phyloP scores from a whole-genome alignment of 495 filamentous ascomycete genomes.

The Staphylotrichum longicolle region DNA sequence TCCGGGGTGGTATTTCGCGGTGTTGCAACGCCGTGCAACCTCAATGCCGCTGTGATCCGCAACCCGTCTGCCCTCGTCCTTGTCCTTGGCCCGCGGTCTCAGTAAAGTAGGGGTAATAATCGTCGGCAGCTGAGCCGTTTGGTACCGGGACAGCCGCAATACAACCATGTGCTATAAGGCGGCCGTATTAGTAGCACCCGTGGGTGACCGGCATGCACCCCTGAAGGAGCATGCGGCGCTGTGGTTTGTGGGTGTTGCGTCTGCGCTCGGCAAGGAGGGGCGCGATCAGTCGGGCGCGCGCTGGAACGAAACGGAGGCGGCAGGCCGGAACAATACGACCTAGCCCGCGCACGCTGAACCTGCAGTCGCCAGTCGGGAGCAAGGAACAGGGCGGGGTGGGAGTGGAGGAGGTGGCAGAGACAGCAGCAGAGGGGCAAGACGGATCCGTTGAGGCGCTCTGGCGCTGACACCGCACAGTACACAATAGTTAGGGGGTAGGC shows the following conservation, averaged over 20 bases:
- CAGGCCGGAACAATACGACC: not conserved
- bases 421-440: conserved; percentile 16
- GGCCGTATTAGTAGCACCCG: conserved; percentile 35
- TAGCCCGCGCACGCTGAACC: not conserved
- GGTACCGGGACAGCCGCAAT: conserved; percentile 28
- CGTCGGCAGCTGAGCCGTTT: conserved; percentile 32
- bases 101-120: not conserved
- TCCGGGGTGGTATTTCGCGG: conserved; percentile 27
- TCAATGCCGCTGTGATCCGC: conserved; percentile 34
- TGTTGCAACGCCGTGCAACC: conserved; percentile 40
- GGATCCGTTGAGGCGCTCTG: conserved; percentile 17
- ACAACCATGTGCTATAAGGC: conserved; percentile 28
- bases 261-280: not conserved
- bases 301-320: conserved; percentile 6
- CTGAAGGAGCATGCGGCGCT: conserved; percentile 15
- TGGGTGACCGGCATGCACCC: conserved; percentile 23
- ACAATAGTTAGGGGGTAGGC: too few species aligned
- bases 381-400: not conserved
- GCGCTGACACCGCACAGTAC: conserved; percentile 14
- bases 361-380: conserved; percentile 9
- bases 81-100: conserved; percentile 10
- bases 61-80: conserved; percentile 15
- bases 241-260: conserved; percentile 1
- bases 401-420: conserved; percentile 12
- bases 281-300: conserved; percentile 3